Evolutionary conservation across 306 rosid species (phyloP).

Genomic region (Benincasa hispida): DNA sequence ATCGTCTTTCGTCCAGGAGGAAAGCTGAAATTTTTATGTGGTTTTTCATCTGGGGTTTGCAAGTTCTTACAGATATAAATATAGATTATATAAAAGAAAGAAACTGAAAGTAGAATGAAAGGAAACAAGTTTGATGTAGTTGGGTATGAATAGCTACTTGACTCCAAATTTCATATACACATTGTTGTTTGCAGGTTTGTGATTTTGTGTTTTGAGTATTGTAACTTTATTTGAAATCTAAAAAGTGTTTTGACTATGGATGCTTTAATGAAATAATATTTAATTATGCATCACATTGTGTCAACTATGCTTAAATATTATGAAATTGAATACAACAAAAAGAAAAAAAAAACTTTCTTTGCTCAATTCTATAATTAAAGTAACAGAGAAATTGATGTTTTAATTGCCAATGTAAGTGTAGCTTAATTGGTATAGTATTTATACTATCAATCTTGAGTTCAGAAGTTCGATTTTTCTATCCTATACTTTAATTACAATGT

Average conservation of each 20-base stretch:
- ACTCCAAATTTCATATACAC: background rate
- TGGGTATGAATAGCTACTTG: background rate
- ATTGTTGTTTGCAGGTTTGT: background rate
- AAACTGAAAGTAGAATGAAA: background rate
- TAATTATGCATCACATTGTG: no score
- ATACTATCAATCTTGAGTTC: no score
- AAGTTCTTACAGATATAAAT: background rate
- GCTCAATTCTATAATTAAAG: no score
- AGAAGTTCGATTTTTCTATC: no score
- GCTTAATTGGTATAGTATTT: no score
- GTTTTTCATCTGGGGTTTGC: background rate
- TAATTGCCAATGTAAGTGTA: no score
- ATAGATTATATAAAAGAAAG: background rate
- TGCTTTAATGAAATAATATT: background rate
- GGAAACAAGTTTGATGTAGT: background rate
- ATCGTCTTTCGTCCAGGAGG: constrained; percentile 39
- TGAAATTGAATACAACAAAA: no score
- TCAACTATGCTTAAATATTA: no score
- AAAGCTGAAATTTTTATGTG: constrained; percentile 11
- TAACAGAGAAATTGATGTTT: no score
- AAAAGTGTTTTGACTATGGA: background rate
- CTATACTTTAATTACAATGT: no score
- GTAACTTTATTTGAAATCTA: background rate
- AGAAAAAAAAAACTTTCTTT: no score
- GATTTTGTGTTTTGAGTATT: background rate